phyloP scores from a whole-genome alignment of 225 moss, liverwort and hornwort genomes.

The Ulota crispa region DNA sequence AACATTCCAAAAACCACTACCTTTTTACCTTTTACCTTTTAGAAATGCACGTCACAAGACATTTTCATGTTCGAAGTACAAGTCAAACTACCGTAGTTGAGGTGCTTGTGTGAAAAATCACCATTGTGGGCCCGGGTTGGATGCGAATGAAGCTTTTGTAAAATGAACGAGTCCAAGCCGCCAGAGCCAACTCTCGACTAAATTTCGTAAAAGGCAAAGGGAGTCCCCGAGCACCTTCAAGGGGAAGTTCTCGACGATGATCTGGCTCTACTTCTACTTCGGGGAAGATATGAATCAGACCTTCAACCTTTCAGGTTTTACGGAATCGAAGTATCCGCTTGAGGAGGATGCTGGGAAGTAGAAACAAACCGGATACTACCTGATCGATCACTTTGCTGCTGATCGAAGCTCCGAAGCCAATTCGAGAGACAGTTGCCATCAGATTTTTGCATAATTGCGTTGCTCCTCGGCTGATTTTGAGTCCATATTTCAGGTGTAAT shows the following conservation, averaged over 20 bases:
- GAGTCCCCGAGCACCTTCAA: background rate
- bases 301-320: background rate
- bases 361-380: background rate
- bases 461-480: background rate
- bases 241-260: background rate
- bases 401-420: background rate
- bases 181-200: background rate
- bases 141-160: background rate
- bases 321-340: background rate
- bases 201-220: background rate
- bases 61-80: no score
- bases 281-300: background rate
- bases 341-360: background rate
- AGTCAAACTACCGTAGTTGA: no score
- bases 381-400: background rate
- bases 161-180: constrained; percentile 14
- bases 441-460: background rate
- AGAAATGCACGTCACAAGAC: no score
- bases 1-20: no score
- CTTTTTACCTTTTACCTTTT: no score
- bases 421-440: background rate
- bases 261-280: background rate
- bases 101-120: no score
- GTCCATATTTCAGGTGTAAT: background rate
- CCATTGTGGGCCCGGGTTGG: background rate